These are phyloP conservation scores for Papilionanthe hybrid DNA, from an alignment of 116 monocot species.

Conservation along the genomic window DNA sequence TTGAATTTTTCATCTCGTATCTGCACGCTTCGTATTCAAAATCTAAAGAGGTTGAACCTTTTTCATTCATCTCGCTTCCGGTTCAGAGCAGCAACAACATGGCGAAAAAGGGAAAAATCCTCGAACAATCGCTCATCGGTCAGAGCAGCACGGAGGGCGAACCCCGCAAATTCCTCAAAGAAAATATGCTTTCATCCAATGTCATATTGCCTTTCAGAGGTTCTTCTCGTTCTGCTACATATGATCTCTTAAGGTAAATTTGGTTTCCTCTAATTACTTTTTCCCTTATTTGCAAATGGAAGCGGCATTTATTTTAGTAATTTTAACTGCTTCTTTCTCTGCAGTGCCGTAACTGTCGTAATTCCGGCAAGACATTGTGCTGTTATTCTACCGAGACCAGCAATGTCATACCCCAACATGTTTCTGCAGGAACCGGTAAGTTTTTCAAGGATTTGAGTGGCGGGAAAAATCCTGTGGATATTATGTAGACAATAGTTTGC, in stretches of 20 bases:
- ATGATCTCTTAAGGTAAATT: conserved; percentile 76
- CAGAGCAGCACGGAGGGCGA: too few species aligned
- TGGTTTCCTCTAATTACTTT: background rate
- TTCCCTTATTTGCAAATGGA: too few species aligned
- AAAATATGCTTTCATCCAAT: conserved; percentile 74
- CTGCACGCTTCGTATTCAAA: too few species aligned
- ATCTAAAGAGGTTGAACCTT: background rate
- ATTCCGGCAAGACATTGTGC: too few species aligned
- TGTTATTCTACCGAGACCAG: conserved; percentile 94
- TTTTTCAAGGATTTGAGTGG: background rate
- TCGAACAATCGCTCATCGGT: too few species aligned
- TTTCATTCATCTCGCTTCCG: too few species aligned
- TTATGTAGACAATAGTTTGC: too few species aligned
- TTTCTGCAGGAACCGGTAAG: conserved; percentile 76
- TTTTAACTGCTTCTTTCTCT: background rate
- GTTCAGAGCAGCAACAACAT: too few species aligned
- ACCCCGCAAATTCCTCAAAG: background rate
- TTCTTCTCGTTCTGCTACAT: conserved; percentile 37
- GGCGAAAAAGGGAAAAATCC: too few species aligned
- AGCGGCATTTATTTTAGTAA: background rate
- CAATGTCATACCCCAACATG: conserved; percentile 67
- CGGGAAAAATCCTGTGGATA: too few species aligned
- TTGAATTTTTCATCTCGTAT: too few species aligned
- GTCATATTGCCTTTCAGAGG: conserved; percentile 52
- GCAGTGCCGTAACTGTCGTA: conserved; percentile 59